Percentiles rank a stretch among this genome's conserved stretches.
Evolutionary conservation across 179 eudicot species (phyloP).

Genomic region (Carnegiea gigantea): DNA sequence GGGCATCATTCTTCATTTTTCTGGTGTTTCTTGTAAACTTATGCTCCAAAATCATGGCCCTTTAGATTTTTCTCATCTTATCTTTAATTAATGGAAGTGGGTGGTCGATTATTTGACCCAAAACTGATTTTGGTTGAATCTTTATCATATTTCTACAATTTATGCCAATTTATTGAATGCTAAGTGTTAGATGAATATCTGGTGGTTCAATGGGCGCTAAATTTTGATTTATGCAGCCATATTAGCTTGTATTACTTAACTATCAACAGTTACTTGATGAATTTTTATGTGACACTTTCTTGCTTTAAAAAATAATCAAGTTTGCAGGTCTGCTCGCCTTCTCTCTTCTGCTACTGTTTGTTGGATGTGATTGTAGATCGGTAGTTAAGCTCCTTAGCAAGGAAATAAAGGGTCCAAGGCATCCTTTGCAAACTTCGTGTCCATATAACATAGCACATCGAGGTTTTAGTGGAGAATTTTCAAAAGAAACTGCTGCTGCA

Average conservation of each 20-base stretch:
- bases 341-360: slow-evolving; percentile 51
- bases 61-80: neutral
- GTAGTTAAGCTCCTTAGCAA: slow-evolving; percentile 67
- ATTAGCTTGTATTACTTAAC: neutral
- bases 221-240: neutral
- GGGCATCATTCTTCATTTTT: neutral
- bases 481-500: slow-evolving; percentile 85
- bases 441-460: slow-evolving; percentile 92
- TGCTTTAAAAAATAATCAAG: neutral
- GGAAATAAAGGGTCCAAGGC: slow-evolving; percentile 36
- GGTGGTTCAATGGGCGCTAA: too few species aligned
- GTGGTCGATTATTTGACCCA: neutral
- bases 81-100: neutral
- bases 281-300: neutral
- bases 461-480: slow-evolving; percentile 87
- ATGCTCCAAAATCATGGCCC: neutral
- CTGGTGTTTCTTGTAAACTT: neutral
- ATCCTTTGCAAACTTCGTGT: slow-evolving; percentile 73
- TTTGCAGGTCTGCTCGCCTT: slow-evolving; percentile 50
- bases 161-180: neutral
- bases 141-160: neutral
- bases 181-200: too few species aligned
- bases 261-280: neutral
- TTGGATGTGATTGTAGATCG: slow-evolving; percentile 61
- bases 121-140: neutral